Conservation (phyloP, 257 asterid species). For the Nicotiana undulata region DNA sequence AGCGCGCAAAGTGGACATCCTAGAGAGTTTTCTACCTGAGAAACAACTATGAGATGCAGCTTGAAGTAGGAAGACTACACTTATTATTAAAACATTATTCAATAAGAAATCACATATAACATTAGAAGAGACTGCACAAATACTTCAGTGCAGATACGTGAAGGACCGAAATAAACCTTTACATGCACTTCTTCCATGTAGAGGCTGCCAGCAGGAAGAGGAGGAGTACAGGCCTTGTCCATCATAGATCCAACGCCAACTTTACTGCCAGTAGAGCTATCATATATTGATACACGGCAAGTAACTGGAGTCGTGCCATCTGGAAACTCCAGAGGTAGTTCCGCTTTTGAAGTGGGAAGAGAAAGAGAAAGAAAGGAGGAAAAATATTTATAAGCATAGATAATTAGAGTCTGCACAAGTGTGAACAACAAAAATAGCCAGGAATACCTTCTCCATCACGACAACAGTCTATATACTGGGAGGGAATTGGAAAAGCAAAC, state of each 20-base stretch:
- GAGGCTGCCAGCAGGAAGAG: slow-evolving; percentile 68
- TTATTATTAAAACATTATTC: slow-evolving; percentile 2
- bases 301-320: slow-evolving; percentile 89
- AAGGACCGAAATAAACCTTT: slow-evolving; percentile 31
- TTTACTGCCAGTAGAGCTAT: slow-evolving; percentile 55
- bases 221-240: slow-evolving; percentile 71
- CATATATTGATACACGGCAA: slow-evolving; percentile 70
- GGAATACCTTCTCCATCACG: slow-evolving; percentile 41
- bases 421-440: not conserved
- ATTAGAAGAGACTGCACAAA: not conserved
- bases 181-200: slow-evolving; percentile 88
- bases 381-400: slow-evolving; percentile 6
- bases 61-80: not conserved
- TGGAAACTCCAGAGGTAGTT: slow-evolving; percentile 80
- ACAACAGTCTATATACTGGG: slow-evolving; percentile 64
- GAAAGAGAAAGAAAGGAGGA: not conserved
- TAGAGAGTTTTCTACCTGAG: not conserved
- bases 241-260: slow-evolving; percentile 67
- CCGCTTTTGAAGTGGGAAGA: slow-evolving; percentile 33
- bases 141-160: not conserved
- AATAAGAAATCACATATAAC: not conserved
- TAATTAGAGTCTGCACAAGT: not conserved
- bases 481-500: slow-evolving; percentile 75
- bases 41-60: not conserved
- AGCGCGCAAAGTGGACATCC: not conserved